Percentiles rank a stretch among this genome's conserved stretches.
These are phyloP conservation scores for Pachysandra terminalis DNA, from an alignment of 164 flowering plant species.

Conservation along the genomic window DNA sequence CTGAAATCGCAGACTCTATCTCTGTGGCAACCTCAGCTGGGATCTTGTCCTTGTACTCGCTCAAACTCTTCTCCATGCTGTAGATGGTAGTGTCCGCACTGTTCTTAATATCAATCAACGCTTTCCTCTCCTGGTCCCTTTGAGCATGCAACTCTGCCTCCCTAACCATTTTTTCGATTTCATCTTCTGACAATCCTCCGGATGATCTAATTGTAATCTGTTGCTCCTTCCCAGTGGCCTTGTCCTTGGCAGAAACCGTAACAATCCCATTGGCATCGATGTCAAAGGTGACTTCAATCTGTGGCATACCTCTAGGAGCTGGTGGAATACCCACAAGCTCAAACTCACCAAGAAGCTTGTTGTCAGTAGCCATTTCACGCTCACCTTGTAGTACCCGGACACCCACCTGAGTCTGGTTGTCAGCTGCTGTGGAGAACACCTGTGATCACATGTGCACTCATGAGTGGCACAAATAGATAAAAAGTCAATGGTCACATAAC, in stretches of 20 bases:
- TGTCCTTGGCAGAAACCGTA: slow-evolving; percentile 56
- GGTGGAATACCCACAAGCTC: slow-evolving; percentile 56
- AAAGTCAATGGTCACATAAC: not conserved
- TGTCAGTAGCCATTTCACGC: slow-evolving; percentile 54
- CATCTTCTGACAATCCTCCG: slow-evolving; percentile 51
- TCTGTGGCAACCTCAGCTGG: slow-evolving; percentile 41
- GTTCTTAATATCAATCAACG: slow-evolving; percentile 43
- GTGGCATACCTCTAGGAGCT: slow-evolving; percentile 58
- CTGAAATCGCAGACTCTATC: slow-evolving; percentile 39
- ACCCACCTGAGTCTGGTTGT: slow-evolving; percentile 62
- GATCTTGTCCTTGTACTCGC: slow-evolving; percentile 46
- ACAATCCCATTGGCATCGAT: slow-evolving; percentile 62
- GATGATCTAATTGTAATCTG: slow-evolving; percentile 56
- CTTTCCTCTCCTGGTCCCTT: slow-evolving; percentile 44
- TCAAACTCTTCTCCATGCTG: slow-evolving; percentile 53
- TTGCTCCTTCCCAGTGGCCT: slow-evolving; percentile 45
- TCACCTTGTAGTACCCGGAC: slow-evolving; percentile 54
- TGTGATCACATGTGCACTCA: not conserved
- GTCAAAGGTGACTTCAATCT: slow-evolving; percentile 57
- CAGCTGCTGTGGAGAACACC: slow-evolving; percentile 63
- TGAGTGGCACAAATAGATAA: not conserved
- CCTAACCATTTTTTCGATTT: slow-evolving; percentile 53
- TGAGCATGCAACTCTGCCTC: slow-evolving; percentile 54
- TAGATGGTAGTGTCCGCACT: slow-evolving; percentile 48
- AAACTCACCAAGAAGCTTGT: slow-evolving; percentile 52